phyloP scores from a whole-genome alignment of 169 alveolate species.

The Toxoplasma gondii region DNA sequence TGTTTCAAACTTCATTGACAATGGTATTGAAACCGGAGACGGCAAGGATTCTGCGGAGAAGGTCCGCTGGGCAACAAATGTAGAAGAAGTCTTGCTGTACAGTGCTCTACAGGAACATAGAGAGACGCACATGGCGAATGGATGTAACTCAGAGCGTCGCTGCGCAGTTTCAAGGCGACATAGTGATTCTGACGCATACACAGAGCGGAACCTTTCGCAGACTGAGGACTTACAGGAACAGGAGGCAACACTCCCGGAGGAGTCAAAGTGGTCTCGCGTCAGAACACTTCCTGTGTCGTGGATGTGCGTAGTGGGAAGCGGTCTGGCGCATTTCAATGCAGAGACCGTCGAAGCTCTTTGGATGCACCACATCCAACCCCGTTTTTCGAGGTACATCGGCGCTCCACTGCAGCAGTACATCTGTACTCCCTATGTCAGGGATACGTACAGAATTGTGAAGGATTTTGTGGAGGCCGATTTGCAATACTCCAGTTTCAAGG shows the following conservation, averaged over 20 bases:
- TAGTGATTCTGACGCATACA: background rate
- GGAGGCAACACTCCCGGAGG: background rate
- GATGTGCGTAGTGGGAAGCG: background rate
- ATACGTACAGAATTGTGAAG: background rate
- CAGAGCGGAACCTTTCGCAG: background rate
- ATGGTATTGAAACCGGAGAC: too few species aligned
- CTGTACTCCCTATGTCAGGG: constrained; percentile 33
- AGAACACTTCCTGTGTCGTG: background rate
- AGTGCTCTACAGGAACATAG: too few species aligned
- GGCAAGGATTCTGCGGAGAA: too few species aligned
- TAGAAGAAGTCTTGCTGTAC: too few species aligned
- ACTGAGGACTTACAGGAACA: background rate
- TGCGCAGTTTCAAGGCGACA: background rate
- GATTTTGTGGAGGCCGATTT: constrained; percentile 39
- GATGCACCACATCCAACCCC: background rate
- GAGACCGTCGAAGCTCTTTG: background rate
- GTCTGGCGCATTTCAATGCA: too few species aligned
- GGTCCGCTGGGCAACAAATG: too few species aligned
- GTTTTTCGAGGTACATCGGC: background rate
- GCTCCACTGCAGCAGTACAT: background rate
- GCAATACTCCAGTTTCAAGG: constrained; percentile 30
- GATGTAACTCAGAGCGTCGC: background rate
- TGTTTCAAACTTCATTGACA: too few species aligned
- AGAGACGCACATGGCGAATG: too few species aligned
- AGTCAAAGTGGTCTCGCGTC: background rate